phyloP scores from a whole-genome alignment of 2,329 filamentous ascomycete species.

The Clarireedia monteithiana region DNA sequence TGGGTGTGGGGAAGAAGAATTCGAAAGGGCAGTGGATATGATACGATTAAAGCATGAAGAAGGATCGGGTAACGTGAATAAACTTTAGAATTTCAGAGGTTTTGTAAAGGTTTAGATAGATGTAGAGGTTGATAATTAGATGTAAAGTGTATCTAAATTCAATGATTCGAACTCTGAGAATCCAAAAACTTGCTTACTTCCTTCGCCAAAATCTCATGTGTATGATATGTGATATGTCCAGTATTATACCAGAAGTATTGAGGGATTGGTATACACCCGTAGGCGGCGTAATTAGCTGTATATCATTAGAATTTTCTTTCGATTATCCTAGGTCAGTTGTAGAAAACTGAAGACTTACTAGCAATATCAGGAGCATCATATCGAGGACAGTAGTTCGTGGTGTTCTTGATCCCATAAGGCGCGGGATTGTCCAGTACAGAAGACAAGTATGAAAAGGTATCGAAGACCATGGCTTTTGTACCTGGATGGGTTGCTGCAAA shows the following conservation, averaged over 20 bases:
- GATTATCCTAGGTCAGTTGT: neutral
- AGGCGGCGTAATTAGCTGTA: slow-evolving; percentile 32
- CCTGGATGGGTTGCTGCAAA: slow-evolving; percentile 24
- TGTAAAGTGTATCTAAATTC: no score
- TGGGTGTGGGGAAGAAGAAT: slow-evolving; percentile 37
- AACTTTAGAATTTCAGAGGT: no score
- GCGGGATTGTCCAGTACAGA: slow-evolving; percentile 35
- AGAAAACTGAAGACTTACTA: slow-evolving; percentile 6
- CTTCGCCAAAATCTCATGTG: slow-evolving; percentile 33
- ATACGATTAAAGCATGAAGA: slow-evolving; percentile 24
- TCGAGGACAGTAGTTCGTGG: slow-evolving; percentile 36
- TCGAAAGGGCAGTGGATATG: slow-evolving; percentile 8
- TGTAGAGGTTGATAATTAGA: no score
- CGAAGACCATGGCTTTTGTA: slow-evolving; percentile 35
- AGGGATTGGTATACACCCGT: slow-evolving; percentile 37
- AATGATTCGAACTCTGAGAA: neutral
- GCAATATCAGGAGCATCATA: slow-evolving; percentile 40
- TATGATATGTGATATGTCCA: slow-evolving; percentile 37
- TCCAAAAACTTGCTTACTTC: slow-evolving; percentile 19
- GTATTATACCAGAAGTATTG: slow-evolving; percentile 42
- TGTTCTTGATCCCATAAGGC: slow-evolving; percentile 37
- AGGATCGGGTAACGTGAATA: no score
- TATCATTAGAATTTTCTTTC: neutral
- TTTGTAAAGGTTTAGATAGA: no score
- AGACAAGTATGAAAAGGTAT: slow-evolving; percentile 36